Base-by-base conservation (phyloP, 2,329 filamentous ascomycete species). In the Neocatenulostroma microsporum region DNA sequence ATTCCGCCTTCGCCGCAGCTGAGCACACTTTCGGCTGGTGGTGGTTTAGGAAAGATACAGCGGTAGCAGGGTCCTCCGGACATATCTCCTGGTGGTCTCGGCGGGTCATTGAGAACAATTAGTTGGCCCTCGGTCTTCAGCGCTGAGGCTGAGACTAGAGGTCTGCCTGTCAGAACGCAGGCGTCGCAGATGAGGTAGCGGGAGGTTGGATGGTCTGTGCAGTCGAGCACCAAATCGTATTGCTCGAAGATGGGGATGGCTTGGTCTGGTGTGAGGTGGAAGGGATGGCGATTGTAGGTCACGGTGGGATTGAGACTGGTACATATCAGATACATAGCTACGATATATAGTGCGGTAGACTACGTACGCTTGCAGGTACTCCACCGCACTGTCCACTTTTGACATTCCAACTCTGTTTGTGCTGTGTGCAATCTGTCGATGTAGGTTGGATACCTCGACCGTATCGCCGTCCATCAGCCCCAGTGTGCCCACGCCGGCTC, bases 1-100 rank as follows among this genome's bases (percentile, higher is more conserved):
- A 98, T 87, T 0, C 91, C 91, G 8, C 88, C 89, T 57, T 98
- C 91, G 26, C 88, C 86, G 54, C 91, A 98, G 41, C 81, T 86
- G 2, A 85, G 71, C 1, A 95, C 81, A 39, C 77, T 86, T 27
- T 84, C 83, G 0, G 84, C 76, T 0, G 89, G 87, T 0, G 91
- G 88, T 0, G 91, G 88, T 24, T 74, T 81, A 0, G 87, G 88
- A 50, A 94, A 98, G 10, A 96, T 75, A 55, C 91, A 98, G 27
- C 91, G 74, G 62, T 98, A 98, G 61, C 91, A 98, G 0, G 89
- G 88, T 0, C 87, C 84, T 21, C 82, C 80, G 0, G 63, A 54
- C 2, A 56, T 37, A 34, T 76, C 62, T 1, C 79, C 80, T 8
- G 72, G 68, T 2, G 74, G 66, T 6, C 69, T 64, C 1, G 85